Percentiles rank a stretch among this genome's conserved stretches.
phyloP scores from a whole-genome alignment of 164 flowering plant species.

The Houttuynia cordata region DNA sequence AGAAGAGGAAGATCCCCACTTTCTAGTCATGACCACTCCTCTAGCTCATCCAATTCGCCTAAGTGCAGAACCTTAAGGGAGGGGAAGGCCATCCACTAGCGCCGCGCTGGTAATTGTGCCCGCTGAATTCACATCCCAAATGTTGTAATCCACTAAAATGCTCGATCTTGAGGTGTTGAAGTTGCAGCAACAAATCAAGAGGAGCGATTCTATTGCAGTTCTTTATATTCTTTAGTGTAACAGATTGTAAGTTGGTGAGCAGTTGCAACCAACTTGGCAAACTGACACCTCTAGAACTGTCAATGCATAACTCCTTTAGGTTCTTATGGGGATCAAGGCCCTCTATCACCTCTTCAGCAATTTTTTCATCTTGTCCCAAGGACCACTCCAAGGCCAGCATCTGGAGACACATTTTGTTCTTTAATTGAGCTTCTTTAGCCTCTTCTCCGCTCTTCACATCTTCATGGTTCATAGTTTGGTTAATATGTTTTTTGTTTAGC shows the following conservation, averaged over 20 bases:
- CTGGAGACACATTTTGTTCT: constrained; percentile 14
- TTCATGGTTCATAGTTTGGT: no score
- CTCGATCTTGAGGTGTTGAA: constrained; percentile 2
- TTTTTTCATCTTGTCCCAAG: no score
- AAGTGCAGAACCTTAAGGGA: no score
- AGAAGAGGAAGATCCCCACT: constrained; percentile 2
- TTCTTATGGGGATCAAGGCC: constrained; percentile 17
- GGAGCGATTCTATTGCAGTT: constrained; percentile 10
- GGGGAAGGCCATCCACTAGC: no score
- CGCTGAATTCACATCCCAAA: not conserved
- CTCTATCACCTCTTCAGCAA: not conserved
- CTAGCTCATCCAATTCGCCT: no score
- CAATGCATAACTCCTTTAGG: constrained; percentile 14
- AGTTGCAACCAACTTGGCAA: constrained; percentile 29
- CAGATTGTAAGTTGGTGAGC: constrained; percentile 5
- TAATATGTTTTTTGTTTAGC: no score
- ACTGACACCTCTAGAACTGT: constrained; percentile 8
- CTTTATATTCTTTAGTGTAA: constrained; percentile 4
- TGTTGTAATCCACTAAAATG: not conserved
- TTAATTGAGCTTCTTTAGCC: constrained; percentile 18
- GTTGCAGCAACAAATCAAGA: constrained; percentile 8
- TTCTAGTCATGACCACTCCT: not conserved
- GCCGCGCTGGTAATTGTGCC: not conserved
- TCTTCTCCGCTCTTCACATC: constrained; percentile 15
- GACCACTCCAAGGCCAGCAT: no score